Conservation (phyloP, 805 yeast species). For the Spathaspora passalidarum region DNA sequence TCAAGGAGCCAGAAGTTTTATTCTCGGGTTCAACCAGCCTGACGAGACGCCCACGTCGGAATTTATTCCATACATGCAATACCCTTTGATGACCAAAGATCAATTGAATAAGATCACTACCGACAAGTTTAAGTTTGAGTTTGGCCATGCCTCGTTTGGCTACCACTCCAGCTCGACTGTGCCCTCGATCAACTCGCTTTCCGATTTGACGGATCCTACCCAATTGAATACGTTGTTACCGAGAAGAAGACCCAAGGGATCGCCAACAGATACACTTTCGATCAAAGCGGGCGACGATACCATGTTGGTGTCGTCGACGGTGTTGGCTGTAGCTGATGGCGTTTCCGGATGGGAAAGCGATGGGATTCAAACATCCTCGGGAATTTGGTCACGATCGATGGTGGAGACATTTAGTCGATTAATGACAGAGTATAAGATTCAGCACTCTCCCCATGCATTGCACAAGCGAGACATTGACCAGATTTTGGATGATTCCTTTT, state of each 20-base stretch:
- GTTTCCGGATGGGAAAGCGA: slow-evolving; percentile 54
- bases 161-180: slow-evolving; percentile 40
- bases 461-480: slow-evolving; percentile 40
- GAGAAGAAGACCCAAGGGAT: slow-evolving; percentile 49
- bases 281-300: slow-evolving; percentile 58
- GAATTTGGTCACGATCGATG: slow-evolving; percentile 52
- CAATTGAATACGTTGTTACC: slow-evolving; percentile 45
- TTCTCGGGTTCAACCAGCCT: slow-evolving; percentile 13
- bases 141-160: slow-evolving; percentile 44
- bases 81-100: slow-evolving; percentile 38
- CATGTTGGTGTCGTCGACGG: slow-evolving; percentile 50
- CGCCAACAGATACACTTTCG: slow-evolving; percentile 50
- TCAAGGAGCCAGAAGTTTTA: slow-evolving; percentile 21
- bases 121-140: slow-evolving; percentile 42
- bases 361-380: slow-evolving; percentile 38
- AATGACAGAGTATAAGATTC: slow-evolving; percentile 42
- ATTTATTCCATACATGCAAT: slow-evolving; percentile 36
- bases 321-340: slow-evolving; percentile 56
- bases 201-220: slow-evolving; percentile 50
- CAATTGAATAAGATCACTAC: slow-evolving; percentile 34
- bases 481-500: slow-evolving; percentile 45
- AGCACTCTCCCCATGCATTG: slow-evolving; percentile 36
- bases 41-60: slow-evolving; percentile 15
- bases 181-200: slow-evolving; percentile 45
- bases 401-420: slow-evolving; percentile 48